These are phyloP conservation scores for Lachnellula willkommii DNA, from an alignment of 2,329 filamentous ascomycete species.

Conservation along the genomic window DNA sequence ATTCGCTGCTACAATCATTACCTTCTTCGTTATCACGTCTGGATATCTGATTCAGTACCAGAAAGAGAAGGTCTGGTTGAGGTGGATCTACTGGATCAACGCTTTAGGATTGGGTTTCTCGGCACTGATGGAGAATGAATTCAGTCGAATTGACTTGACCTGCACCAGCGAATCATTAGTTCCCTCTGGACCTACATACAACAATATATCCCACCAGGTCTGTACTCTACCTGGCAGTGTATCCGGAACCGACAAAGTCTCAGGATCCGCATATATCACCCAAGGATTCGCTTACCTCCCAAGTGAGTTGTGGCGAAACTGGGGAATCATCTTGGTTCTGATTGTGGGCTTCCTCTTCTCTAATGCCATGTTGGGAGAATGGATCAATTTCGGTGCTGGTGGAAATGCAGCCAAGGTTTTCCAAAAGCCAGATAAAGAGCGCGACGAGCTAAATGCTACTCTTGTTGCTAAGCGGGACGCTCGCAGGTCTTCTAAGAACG, in stretches of 20 bases:
- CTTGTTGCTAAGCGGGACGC: conserved; percentile 55
- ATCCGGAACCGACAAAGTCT: conserved; percentile 58
- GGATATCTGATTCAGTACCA: conserved; percentile 82
- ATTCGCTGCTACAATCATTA: conserved; percentile 72
- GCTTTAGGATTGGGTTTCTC: conserved; percentile 70
- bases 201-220: conserved; percentile 67
- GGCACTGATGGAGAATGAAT: conserved; percentile 83
- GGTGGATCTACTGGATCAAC: conserved; percentile 78
- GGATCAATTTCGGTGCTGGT: conserved; percentile 71
- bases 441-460: conserved; percentile 58
- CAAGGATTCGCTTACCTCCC: conserved; percentile 62
- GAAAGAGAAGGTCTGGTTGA: conserved; percentile 66
- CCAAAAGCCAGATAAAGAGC: conserved; percentile 62
- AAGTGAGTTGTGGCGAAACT: conserved; percentile 73
- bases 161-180: conserved; percentile 66
- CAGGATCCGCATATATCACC: conserved; percentile 64
- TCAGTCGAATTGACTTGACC: conserved; percentile 60
- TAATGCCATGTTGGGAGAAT: conserved; percentile 74
- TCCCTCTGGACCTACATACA: conserved; percentile 65
- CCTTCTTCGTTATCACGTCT: conserved; percentile 72
- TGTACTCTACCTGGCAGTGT: conserved; percentile 73
- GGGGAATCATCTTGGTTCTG: conserved; percentile 71
- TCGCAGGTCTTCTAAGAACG: conserved; percentile 42
- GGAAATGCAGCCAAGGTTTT: conserved; percentile 79
- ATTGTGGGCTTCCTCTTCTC: conserved; percentile 69